phyloP scores from a whole-genome alignment of 495 filamentous ascomycete genomes.

The Tetracladium marchalianum region DNA sequence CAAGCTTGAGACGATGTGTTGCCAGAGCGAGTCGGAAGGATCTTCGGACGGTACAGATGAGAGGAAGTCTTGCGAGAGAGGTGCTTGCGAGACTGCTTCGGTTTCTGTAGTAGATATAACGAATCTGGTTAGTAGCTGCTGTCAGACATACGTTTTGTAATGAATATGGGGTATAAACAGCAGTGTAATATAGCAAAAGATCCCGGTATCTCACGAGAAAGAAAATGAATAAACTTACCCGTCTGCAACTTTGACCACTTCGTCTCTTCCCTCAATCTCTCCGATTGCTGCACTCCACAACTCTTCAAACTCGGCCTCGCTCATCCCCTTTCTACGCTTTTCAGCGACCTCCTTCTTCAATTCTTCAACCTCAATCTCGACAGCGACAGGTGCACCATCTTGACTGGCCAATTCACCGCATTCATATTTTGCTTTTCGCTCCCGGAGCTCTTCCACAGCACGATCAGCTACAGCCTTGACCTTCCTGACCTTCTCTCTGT shows the following conservation, averaged over 20 bases:
- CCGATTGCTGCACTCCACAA: slow-evolving; percentile 81
- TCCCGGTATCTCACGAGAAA: slow-evolving; percentile 7
- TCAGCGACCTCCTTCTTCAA: slow-evolving; percentile 64
- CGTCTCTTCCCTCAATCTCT: slow-evolving; percentile 72
- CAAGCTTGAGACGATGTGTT: slow-evolving; percentile 90
- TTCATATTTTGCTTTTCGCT: slow-evolving; percentile 79
- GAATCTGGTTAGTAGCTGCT: slow-evolving; percentile 65
- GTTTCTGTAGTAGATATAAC: slow-evolving; percentile 59
- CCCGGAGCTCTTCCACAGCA: slow-evolving; percentile 77
- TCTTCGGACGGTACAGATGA: slow-evolving; percentile 79
- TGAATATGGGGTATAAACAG: slow-evolving; percentile 11
- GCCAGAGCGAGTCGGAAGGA: slow-evolving; percentile 86
- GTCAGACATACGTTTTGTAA: slow-evolving; percentile 15
- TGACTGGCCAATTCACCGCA: slow-evolving; percentile 67
- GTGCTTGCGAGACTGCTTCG: slow-evolving; percentile 50
- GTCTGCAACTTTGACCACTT: slow-evolving; percentile 59
- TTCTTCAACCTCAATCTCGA: slow-evolving; percentile 62
- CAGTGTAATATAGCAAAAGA: slow-evolving; percentile 27
- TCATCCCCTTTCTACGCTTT: slow-evolving; percentile 70
- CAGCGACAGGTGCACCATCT: slow-evolving; percentile 46
- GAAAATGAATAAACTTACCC: slow-evolving; percentile 51
- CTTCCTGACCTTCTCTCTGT: slow-evolving; percentile 80
- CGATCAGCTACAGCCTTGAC: slow-evolving; percentile 81
- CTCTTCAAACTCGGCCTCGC: slow-evolving; percentile 81
- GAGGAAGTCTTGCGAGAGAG: slow-evolving; percentile 81